phyloP scores from a whole-genome alignment of 305 asterid species.

The Rubia occidens region DNA sequence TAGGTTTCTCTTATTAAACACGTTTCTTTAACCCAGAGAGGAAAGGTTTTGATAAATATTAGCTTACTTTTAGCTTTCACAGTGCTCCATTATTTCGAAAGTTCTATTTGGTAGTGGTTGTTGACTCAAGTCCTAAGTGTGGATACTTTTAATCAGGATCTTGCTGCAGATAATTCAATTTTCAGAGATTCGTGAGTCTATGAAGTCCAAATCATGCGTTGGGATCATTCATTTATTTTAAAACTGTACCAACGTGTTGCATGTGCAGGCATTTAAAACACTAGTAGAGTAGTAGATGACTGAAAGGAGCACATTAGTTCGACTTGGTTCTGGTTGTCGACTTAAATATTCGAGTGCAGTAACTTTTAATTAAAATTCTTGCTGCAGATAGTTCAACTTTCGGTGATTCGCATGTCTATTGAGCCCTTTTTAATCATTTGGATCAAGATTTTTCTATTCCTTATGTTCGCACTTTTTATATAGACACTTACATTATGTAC shows the following conservation, averaged over 20 bases:
- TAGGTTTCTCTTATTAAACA: not conserved
- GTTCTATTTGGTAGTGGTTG: not conserved
- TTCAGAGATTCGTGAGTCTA: not conserved
- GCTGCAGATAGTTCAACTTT: not conserved
- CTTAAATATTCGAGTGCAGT: constrained; percentile 1
- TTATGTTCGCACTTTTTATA: not conserved
- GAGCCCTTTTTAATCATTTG: not conserved
- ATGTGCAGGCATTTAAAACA: not conserved
- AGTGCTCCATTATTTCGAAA: not conserved
- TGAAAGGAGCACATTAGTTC: not conserved
- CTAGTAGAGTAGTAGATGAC: not conserved
- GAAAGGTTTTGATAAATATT: not conserved
- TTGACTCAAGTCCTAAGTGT: not conserved
- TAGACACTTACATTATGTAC: not conserved
- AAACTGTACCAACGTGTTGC: not conserved
- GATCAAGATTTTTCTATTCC: constrained; percentile 3
- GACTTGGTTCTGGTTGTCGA: not conserved
- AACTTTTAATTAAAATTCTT: not conserved
- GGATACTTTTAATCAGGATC: not conserved
- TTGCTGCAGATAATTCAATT: not conserved
- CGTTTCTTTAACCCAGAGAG: not conserved
- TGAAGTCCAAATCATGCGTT: not conserved
- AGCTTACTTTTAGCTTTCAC: not conserved
- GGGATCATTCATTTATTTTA: not conserved
- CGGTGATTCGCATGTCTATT: not conserved